These are phyloP conservation scores for Tympanopsis confertula DNA, from an alignment of 2,329 filamentous ascomycete genomes.

Conservation along the genomic window DNA sequence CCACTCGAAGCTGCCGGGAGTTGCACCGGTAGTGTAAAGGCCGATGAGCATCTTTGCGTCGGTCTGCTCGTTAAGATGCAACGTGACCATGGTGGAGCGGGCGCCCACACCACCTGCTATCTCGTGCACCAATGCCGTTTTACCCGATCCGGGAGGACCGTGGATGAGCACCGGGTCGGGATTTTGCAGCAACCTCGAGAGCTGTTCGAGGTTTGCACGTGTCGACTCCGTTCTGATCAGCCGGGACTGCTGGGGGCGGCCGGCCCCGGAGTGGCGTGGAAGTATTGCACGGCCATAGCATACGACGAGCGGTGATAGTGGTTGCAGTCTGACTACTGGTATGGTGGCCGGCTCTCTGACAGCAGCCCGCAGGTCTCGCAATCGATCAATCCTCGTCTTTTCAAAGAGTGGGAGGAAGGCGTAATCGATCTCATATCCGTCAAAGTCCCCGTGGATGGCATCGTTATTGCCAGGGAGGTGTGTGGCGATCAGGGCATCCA, in stretches of 20 bases:
- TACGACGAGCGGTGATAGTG: conserved; percentile 48
- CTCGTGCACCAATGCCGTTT: conserved; percentile 76
- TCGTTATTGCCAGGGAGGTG: conserved; percentile 47
- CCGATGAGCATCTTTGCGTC: conserved; percentile 94
- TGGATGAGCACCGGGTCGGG: conserved; percentile 67
- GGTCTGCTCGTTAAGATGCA: conserved; percentile 95
- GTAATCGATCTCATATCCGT: conserved; percentile 68
- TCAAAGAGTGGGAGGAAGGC: conserved; percentile 55
- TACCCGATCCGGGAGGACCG: conserved; percentile 77
- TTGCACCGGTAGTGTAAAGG: conserved; percentile 80
- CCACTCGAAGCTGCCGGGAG: conserved; percentile 85
- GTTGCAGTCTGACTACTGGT: conserved; percentile 15
- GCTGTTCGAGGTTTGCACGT: conserved; percentile 53
- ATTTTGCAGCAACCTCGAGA: conserved; percentile 58
- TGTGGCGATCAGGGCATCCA: conserved; percentile 58
- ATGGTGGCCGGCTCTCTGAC: conserved; percentile 3
- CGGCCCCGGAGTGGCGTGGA: conserved; percentile 43
- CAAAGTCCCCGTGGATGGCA: conserved; percentile 59
- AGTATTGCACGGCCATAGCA: conserved; percentile 58
- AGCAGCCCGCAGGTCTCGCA: conserved; percentile 24
- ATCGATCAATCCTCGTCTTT: conserved; percentile 35
- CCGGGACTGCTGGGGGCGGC: conserved; percentile 24
- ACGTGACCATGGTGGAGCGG: conserved; percentile 72
- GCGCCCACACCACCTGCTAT: conserved; percentile 71
- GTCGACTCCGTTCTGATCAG: conserved; percentile 67